Evolutionary conservation across 352 stramenopile genomes (phyloP).

Genomic region (Phytophthora pseudosyringae): DNA sequence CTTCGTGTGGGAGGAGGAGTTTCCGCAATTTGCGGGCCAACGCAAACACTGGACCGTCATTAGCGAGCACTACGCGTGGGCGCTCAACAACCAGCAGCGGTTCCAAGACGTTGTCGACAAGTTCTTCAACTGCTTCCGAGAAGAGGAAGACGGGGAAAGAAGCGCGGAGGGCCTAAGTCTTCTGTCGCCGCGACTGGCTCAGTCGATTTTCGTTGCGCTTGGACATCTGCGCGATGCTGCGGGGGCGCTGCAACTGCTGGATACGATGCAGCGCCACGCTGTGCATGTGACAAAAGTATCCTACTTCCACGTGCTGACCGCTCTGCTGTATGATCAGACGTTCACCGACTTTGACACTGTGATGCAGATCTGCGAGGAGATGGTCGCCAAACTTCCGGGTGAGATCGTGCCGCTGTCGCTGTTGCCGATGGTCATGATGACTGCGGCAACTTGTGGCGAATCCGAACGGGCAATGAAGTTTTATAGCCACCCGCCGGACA

Average conservation of each 20-base stretch:
- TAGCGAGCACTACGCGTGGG: slow-evolving; percentile 59
- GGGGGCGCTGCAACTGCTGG: slow-evolving; percentile 41
- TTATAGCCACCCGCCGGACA: slow-evolving; percentile 51
- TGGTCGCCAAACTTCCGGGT: slow-evolving; percentile 44
- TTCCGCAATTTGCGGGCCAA: slow-evolving; percentile 56
- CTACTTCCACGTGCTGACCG: slow-evolving; percentile 68
- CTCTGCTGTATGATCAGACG: slow-evolving; percentile 60
- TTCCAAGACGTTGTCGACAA: slow-evolving; percentile 63
- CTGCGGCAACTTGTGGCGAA: slow-evolving; percentile 59
- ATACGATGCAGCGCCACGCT: slow-evolving; percentile 36
- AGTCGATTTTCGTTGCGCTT: slow-evolving; percentile 60
- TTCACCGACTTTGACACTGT: slow-evolving; percentile 55
- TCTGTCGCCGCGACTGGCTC: slow-evolving; percentile 48
- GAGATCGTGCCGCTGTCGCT: slow-evolving; percentile 59
- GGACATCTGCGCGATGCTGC: slow-evolving; percentile 50
- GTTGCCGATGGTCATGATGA: slow-evolving; percentile 61
- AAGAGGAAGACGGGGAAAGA: not conserved
- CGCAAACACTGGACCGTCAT: slow-evolving; percentile 53
- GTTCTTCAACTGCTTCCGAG: slow-evolving; percentile 33
- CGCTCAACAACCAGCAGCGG: slow-evolving; percentile 56
- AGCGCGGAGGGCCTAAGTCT: slow-evolving; percentile 18
- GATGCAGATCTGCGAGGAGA: slow-evolving; percentile 60
- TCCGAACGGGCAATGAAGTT: slow-evolving; percentile 69
- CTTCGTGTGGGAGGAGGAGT: slow-evolving; percentile 54
- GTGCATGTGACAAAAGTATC: slow-evolving; percentile 55